phyloP scores from a whole-genome alignment of 208 protist species.

The Trypanosoma melophagium region DNA sequence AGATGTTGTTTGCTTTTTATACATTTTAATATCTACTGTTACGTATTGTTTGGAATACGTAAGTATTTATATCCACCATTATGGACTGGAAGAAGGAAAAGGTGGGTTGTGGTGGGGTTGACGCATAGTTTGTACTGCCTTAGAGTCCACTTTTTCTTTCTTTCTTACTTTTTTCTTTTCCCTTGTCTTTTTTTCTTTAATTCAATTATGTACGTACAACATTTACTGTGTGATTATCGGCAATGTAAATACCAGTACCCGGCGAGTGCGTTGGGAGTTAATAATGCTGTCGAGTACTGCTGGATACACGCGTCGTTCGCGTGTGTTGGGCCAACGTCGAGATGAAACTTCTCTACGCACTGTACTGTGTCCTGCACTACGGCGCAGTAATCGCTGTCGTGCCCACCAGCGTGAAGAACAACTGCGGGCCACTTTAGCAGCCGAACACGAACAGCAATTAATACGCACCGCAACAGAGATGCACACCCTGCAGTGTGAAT shows the following conservation, averaged over 20 bases:
- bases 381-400: conserved; percentile 37
- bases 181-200: background rate
- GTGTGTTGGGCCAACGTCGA: conserved; percentile 33
- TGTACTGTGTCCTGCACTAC: conserved; percentile 42
- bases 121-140: no score
- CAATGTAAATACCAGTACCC: no score
- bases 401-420: conserved; percentile 39
- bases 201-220: background rate
- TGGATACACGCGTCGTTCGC: conserved; percentile 39
- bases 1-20: no score
- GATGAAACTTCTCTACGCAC: conserved; percentile 39
- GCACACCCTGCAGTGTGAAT: conserved; percentile 56
- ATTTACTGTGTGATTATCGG: no score
- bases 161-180: background rate
- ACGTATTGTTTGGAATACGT: no score
- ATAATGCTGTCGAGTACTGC: conserved; percentile 71
- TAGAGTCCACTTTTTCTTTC: background rate
- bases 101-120: no score
- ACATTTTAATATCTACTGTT: no score
- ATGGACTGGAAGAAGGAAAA: background rate
- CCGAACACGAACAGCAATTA: conserved; percentile 69
- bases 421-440: conserved; percentile 41
- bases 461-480: conserved; percentile 54
- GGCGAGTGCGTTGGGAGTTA: no score
- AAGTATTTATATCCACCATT: no score